phyloP scores from a whole-genome alignment of 768 basidiomycete species.

The Trametes gibbosa region DNA sequence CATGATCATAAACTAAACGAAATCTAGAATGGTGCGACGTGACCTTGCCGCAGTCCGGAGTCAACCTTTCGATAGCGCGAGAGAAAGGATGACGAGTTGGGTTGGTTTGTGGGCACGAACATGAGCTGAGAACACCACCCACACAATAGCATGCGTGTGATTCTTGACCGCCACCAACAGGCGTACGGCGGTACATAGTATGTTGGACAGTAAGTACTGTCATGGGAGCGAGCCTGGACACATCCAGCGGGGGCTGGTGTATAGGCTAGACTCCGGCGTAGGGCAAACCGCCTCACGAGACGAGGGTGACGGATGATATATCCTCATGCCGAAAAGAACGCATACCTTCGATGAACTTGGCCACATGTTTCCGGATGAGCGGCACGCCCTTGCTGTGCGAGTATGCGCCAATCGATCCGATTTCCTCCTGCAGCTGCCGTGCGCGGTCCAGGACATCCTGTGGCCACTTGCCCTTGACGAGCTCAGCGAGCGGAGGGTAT shows the following conservation, averaged over 20 bases:
- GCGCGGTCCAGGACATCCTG: conserved; percentile 83
- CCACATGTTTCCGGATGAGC: conserved; percentile 82
- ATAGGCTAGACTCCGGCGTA: neutral
- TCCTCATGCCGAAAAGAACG: neutral
- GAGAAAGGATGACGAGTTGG: no score
- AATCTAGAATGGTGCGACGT: no score
- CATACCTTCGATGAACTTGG: conserved; percentile 84
- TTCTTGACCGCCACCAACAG: neutral
- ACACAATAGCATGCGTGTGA: neutral
- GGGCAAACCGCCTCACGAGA: no score
- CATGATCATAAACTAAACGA: no score
- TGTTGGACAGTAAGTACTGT: no score
- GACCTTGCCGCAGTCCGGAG: no score
- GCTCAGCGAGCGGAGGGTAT: conserved; percentile 79
- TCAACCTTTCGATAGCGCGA: no score
- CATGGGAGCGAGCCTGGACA: no score
- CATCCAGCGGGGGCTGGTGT: no score
- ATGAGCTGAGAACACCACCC: no score
- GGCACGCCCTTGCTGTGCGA: conserved; percentile 93
- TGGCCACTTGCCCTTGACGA: conserved; percentile 80
- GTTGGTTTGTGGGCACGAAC: no score
- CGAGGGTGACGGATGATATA: neutral
- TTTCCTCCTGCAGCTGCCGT: conserved; percentile 73
- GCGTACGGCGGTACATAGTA: neutral
- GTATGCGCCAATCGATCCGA: conserved; percentile 93